Percentiles rank a stretch among this genome's conserved stretches.
phyloP scores from a whole-genome alignment of 1,139 yeast genomes.

The Nadsonia starkeyi-henricii region DNA sequence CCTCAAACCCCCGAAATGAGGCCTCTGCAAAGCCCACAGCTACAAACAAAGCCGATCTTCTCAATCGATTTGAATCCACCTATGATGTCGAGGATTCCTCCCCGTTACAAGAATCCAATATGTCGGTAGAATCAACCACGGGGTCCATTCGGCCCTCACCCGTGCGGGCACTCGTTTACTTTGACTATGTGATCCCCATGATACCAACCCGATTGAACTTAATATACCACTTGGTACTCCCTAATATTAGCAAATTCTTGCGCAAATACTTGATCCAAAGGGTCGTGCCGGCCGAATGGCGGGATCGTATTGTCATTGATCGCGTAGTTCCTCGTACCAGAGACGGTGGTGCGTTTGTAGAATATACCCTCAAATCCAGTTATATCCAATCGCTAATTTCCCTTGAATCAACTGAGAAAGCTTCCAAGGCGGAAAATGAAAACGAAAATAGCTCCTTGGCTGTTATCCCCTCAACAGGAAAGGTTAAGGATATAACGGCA shows the following conservation, averaged over 20 bases:
- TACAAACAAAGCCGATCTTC: not conserved
- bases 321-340: constrained; percentile 53
- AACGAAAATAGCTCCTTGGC: constrained; percentile 10
- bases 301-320: constrained; percentile 31
- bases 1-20: too few relatives aligned
- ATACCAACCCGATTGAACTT: constrained; percentile 9
- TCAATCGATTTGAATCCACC: not conserved
- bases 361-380: constrained; percentile 28
- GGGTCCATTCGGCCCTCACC: not conserved
- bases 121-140: not conserved
- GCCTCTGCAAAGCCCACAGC: not conserved
- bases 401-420: too few relatives aligned
- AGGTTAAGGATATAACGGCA: too few relatives aligned
- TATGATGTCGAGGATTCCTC: not conserved
- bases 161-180: constrained; percentile 14
- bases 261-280: constrained; percentile 24
- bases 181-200: constrained; percentile 17
- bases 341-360: constrained; percentile 91
- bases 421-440: constrained; percentile 9
- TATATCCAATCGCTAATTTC: not conserved
- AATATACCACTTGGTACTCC: constrained; percentile 19
- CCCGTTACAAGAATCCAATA: not conserved
- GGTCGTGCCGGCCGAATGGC: constrained; percentile 27
- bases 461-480: too few relatives aligned
- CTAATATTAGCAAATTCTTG: constrained; percentile 13